Evolutionary conservation across 129 eudicot genomes (phyloP).

Genomic region (Centrapalus pauciflorus): DNA sequence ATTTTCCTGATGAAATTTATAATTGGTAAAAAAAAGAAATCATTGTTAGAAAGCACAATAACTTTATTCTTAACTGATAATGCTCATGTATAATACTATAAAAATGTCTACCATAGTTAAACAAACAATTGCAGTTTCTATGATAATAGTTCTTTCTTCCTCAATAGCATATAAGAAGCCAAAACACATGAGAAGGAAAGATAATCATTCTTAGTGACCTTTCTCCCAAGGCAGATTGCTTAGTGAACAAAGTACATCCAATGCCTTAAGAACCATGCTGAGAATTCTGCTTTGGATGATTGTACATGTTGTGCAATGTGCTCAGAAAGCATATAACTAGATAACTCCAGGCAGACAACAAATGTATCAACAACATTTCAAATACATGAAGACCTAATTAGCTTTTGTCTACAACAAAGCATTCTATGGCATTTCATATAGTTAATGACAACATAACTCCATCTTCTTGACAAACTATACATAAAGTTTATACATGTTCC

Average conservation of each 20-base stretch:
- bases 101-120: background rate
- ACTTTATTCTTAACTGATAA: background rate
- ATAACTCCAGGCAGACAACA: no score
- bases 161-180: background rate
- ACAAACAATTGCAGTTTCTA: background rate
- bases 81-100: background rate
- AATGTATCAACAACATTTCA: no score
- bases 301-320: no score
- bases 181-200: background rate
- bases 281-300: no score
- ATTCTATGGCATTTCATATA: no score
- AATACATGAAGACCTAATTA: no score
- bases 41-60: background rate
- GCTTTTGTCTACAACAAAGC: background rate
- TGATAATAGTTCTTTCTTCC: background rate
- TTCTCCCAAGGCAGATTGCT: background rate
- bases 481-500: background rate
- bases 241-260: background rate
- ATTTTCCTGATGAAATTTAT: constrained; percentile 48
- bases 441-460: background rate
- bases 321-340: no score
- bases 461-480: background rate
- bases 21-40: background rate
- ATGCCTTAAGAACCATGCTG: background rate
- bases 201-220: background rate